phyloP scores from a whole-genome alignment of 176 grass and related monocot species.

The Thinopyrum elongatum region DNA sequence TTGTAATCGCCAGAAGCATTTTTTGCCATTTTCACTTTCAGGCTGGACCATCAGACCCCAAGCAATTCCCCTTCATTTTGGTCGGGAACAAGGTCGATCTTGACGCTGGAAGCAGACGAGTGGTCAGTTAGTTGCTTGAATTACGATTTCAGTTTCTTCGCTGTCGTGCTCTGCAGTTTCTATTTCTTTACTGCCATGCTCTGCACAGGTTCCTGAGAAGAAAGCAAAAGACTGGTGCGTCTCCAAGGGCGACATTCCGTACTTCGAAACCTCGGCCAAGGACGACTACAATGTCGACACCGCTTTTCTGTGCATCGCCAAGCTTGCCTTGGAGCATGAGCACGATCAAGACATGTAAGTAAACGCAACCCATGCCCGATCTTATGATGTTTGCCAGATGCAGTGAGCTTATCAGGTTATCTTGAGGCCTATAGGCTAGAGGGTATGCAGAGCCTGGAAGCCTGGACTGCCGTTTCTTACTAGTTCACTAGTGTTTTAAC shows the following conservation, averaged over 20 bases:
- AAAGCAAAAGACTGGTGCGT: constrained; percentile 91
- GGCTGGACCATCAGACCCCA: constrained; percentile 69
- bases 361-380: not conserved
- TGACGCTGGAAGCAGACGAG: constrained; percentile 76
- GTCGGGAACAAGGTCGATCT: constrained; percentile 93
- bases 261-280: constrained; percentile 94
- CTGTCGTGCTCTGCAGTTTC: not conserved
- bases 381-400: not conserved
- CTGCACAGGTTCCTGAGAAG: constrained; percentile 70
- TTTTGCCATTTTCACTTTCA: constrained; percentile 19
- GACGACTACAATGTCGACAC: constrained; percentile 86
- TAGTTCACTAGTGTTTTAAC: not conserved
- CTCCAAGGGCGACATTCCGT: constrained; percentile 84
- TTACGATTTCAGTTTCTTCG: not conserved
- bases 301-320: constrained; percentile 79
- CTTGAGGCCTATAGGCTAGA: not conserved
- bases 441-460: not conserved
- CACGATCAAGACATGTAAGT: constrained; percentile 96
- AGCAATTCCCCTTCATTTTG: constrained; percentile 84
- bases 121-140: constrained; percentile 43
- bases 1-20: not conserved
- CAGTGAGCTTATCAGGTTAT: not conserved
- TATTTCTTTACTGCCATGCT: not conserved
- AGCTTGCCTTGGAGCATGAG: constrained; percentile 76
- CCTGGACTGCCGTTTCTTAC: too few species aligned